Base-by-base conservation (phyloP, 1,284 basidiomycete genomes). In the Ceratobasidium sp. region DNA sequence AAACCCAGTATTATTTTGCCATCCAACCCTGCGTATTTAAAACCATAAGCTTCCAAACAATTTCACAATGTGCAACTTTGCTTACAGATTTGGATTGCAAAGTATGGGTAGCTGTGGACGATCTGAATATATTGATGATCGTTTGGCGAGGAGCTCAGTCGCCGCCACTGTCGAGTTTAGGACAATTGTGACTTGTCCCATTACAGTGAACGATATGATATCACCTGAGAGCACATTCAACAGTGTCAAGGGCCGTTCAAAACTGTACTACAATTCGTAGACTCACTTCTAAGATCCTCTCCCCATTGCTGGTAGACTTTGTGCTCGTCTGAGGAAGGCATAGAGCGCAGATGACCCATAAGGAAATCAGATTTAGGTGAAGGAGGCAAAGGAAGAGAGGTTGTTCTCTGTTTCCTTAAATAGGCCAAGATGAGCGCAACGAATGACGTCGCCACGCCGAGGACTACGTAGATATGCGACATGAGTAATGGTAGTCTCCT, bases 91-190 rank as follows among this genome's bases (percentile, higher is more conserved):
- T 18, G 49, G 46, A 41, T 46, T 50, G 13, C n/a, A 35, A 13
- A 52, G 23, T 47, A 66, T 66, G 8, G 63, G 46, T n/a, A 47
- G 5, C 23, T 66, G 63, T 1, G 74, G 72, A n/a, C 74, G 32
- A 63, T 73, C 71, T 2, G 74, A 73, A 47, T 73, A 75, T 6
- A 70, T 73, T 30, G 26, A 16, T 1, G 58, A 47, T 46, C 72
- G 44, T 57, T 75, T 75, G 2, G 62, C 66, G 13, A 76, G 47
- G 5, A 76, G 55, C 28, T 76, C 75, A n/a, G 21, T 47, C 1
- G 72, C 64, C 16, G 69, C 58, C 30, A 63, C 43, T 23, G 43
- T 49, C 18, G 74, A 62, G 55, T 75, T 74, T 47, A 76, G 49
- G 23, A 75, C 70, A 54, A 76, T 46, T 16, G 63, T 55, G 1